These are phyloP conservation scores for Trichocomaceae sp. DNA, from an alignment of 2,329 filamentous ascomycete genomes.

Conservation along the genomic window DNA sequence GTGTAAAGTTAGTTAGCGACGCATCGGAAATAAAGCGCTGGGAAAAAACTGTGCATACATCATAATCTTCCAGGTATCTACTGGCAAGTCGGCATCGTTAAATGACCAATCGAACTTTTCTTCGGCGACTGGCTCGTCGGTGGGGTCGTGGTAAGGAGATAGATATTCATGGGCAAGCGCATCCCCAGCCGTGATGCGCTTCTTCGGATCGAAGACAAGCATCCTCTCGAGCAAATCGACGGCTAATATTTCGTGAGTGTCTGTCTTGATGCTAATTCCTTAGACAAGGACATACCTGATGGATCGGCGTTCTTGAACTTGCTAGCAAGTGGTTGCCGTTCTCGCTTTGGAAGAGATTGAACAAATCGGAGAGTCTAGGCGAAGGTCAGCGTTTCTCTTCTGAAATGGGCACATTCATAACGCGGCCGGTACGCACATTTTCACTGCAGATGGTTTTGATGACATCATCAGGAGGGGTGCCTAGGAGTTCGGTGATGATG, in stretches of 20 bases:
- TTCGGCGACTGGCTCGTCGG: slow-evolving; percentile 88
- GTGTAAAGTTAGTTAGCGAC: slow-evolving; percentile 12
- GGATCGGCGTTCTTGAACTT: slow-evolving; percentile 97
- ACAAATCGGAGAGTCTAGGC: slow-evolving; percentile 86
- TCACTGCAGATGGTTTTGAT: slow-evolving; percentile 98
- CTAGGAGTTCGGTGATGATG: slow-evolving; percentile 95
- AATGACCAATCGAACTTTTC: slow-evolving; percentile 99
- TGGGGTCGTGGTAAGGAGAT: slow-evolving; percentile 92
- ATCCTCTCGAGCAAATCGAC: slow-evolving; percentile 92
- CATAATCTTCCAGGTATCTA: slow-evolving; percentile 99
- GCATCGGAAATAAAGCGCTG: not conserved
- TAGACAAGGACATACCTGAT: slow-evolving; percentile 51
- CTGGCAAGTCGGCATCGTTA: slow-evolving; percentile 93
- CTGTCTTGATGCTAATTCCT: not conserved
- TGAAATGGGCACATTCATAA: not conserved
- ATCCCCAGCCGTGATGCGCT: slow-evolving; percentile 79
- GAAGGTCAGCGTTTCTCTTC: not conserved
- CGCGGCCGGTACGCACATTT: slow-evolving; percentile 58
- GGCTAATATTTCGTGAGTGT: slow-evolving; percentile 46
- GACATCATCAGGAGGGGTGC: slow-evolving; percentile 94
- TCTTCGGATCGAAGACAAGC: slow-evolving; percentile 98
- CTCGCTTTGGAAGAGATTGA: slow-evolving; percentile 90
- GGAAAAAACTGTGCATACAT: slow-evolving; percentile 58
- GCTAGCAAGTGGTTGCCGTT: slow-evolving; percentile 74
- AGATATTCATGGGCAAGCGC: slow-evolving; percentile 90